Evolutionary conservation across 345 rosid species (phyloP).

Genomic region (Boechera divaricarpa): DNA sequence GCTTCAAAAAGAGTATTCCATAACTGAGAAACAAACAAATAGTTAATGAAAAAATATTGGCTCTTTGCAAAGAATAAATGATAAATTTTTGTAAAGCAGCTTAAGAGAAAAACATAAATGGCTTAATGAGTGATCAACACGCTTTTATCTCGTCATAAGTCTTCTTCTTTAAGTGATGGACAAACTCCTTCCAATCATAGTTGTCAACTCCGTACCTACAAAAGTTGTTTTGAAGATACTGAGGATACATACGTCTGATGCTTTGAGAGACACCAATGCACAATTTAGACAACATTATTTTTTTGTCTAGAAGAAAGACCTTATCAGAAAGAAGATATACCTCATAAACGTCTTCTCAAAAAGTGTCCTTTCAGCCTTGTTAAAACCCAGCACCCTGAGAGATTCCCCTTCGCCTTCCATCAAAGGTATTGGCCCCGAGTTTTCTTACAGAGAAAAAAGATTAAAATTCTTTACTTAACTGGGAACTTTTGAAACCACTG

Average conservation of each 20-base stretch:
- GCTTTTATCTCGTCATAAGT: constrained; percentile 64
- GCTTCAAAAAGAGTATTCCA: constrained; percentile 63
- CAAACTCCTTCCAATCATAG: constrained; percentile 76
- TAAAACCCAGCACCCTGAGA: constrained; percentile 75
- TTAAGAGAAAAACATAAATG: constrained; percentile 18
- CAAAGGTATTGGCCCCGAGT: constrained; percentile 63
- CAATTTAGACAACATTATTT: not conserved
- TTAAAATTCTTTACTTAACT: not conserved
- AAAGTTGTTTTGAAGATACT: constrained; percentile 10
- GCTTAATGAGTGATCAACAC: constrained; percentile 49
- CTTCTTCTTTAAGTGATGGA: constrained; percentile 64
- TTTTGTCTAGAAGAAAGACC: not conserved
- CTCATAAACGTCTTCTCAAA: constrained; percentile 73
- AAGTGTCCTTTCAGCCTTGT: constrained; percentile 60
- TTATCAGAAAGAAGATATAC: constrained; percentile 47
- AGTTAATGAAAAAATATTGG: not conserved
- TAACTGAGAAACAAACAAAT: constrained; percentile 54
- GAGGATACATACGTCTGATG: not conserved
- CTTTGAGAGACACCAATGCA: constrained; percentile 8
- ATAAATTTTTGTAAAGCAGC: not conserved
- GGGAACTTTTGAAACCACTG: too few relatives aligned
- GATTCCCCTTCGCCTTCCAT: constrained; percentile 85
- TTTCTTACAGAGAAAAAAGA: constrained; percentile 52
- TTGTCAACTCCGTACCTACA: constrained; percentile 84
- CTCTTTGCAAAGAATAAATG: not conserved